Evolutionary conservation across 2,329 filamentous ascomycete genomes (phyloP).

Genomic region (Claviceps spartinae): DNA sequence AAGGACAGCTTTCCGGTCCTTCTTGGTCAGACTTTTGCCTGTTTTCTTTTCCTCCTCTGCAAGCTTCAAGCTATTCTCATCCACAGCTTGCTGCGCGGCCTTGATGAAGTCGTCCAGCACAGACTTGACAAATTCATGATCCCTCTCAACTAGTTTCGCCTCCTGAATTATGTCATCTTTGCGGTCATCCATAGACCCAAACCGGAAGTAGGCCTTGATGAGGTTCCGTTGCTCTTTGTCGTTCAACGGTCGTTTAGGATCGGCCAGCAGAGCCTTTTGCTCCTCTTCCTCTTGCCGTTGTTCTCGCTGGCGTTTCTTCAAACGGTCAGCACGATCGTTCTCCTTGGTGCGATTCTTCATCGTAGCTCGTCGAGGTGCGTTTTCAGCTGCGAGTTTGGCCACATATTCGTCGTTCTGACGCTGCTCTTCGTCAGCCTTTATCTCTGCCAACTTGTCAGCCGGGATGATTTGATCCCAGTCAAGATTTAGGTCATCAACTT

Average conservation of each 20-base stretch:
- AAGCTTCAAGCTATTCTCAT: slow-evolving; percentile 55
- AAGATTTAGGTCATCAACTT: slow-evolving; percentile 65
- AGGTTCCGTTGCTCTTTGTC: slow-evolving; percentile 91
- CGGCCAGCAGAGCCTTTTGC: slow-evolving; percentile 57
- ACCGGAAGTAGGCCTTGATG: slow-evolving; percentile 80
- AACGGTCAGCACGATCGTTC: slow-evolving; percentile 49
- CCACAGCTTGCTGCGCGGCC: slow-evolving; percentile 43
- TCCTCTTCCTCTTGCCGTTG: slow-evolving; percentile 57
- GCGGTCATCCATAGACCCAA: slow-evolving; percentile 79
- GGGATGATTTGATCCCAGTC: slow-evolving; percentile 99
- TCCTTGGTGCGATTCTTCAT: slow-evolving; percentile 44
- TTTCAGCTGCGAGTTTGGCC: slow-evolving; percentile 70
- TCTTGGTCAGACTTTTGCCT: slow-evolving; percentile 80
- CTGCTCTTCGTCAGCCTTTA: slow-evolving; percentile 80
- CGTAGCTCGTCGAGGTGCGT: slow-evolving; percentile 63
- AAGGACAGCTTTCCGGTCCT: slow-evolving; percentile 91
- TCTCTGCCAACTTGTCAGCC: slow-evolving; percentile 74
- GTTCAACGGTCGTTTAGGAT: slow-evolving; percentile 78
- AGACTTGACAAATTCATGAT: slow-evolving; percentile 62
- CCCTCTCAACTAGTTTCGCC: slow-evolving; percentile 70
- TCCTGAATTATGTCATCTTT: slow-evolving; percentile 78
- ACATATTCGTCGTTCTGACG: slow-evolving; percentile 74
- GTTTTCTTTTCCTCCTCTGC: slow-evolving; percentile 70
- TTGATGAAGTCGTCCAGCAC: slow-evolving; percentile 63
- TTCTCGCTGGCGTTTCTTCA: slow-evolving; percentile 54